Base-by-base conservation (phyloP, 2,329 filamentous ascomycete species). In the Penicillium psychrosexuale region DNA sequence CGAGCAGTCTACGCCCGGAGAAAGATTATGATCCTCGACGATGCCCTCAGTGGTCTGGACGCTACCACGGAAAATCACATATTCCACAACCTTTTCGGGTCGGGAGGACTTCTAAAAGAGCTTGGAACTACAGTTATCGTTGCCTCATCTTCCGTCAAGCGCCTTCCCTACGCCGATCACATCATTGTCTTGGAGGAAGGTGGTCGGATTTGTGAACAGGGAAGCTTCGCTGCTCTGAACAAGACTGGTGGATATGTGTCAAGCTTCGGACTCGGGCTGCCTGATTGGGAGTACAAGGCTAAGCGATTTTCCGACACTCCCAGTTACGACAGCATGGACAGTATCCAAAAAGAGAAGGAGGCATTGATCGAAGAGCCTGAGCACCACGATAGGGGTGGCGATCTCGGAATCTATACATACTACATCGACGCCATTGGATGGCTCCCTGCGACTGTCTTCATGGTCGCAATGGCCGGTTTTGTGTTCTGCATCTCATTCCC, bases 31-130 rank as follows among this genome's bases (percentile, higher is more conserved):
- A 70, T 82, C 19, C 70, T 82, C 12, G 80, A 82, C 58, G 79
- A 82, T 58, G 75, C 77, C 19, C 72, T 82, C n/a, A 80, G 76
- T 55, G 79, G 79, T 3, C 72, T 82, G 7, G 80, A 82, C 60
- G 68, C 73, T 9, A 70, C 75, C 15, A 81, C 79, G 0, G 78
- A 80, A 52, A 76, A 78, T 30, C 70, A 73, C 31, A 75, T 82
- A 13, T 80, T 79, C 63, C 70, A 78, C 55, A 72, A 69, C 45
- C 64, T 82, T 0, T 69, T 82, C 37, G 77, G 78, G 3, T 64
- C 63, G 12, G 65, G 77, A n/a, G 79, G 79, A 12, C 65, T 81
- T 6, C 62, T 82, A 1, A 71, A 75, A 28, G 67, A 71, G 39
- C 70, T 71, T 44, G 66, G 70, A 31, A 63, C 71, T 5, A 77